Evolutionary conservation across 352 stramenopile genomes (phyloP), one percentile per base, ranked within the genome.

Genomic region (Phytopythium oedochilum): DNA sequence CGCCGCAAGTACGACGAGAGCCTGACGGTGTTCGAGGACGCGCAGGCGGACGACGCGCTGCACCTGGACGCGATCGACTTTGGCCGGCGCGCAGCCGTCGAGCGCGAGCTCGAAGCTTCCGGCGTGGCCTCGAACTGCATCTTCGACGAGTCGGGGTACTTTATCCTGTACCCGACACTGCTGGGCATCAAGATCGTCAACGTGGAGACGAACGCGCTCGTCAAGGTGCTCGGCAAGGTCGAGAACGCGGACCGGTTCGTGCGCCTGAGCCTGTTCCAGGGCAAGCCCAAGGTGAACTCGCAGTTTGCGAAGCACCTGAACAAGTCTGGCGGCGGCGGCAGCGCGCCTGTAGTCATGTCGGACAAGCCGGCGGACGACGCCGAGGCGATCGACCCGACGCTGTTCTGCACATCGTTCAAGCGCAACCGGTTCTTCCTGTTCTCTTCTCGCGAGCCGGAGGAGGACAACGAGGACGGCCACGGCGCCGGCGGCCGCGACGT

Each of bases 131-230:
- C 75, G n/a, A 98, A 96, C 57, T 94, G 85, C 51, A 60, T 97
- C 25, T 99, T 99, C 64, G 97, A 99, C 64, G 86, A 97, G 57
- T 96, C 83, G 0, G 96, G 96, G n/a, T 73, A 96, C 57, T 98
- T 98, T 62, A 71, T 99, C 3, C 50, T 99, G 43, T 96, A 98
- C 56, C 80, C 94, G 17, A 98, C 96, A 20, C 77, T 99, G 53
- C 58, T 98, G 7, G 97, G 97, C 4, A 93, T 99, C 60, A 99
- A 99, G 73, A 74, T 98, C 12, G 87, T 99, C 34, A 96, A 98
- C 60, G 67, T 98, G 9, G 83, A 97, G 68, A 97, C 86, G 34
- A 98, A 98, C 71, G 95, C 93, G 44, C 68, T 98, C 8, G 77
- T 93, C 1, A 75, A 78, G 34, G 88, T 98, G 25, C 73, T 99